Percentiles rank a stretch among this genome's conserved stretches.
phyloP scores from a whole-genome alignment of 805 yeast genomes.

The Torulaspora microellipsoides region DNA sequence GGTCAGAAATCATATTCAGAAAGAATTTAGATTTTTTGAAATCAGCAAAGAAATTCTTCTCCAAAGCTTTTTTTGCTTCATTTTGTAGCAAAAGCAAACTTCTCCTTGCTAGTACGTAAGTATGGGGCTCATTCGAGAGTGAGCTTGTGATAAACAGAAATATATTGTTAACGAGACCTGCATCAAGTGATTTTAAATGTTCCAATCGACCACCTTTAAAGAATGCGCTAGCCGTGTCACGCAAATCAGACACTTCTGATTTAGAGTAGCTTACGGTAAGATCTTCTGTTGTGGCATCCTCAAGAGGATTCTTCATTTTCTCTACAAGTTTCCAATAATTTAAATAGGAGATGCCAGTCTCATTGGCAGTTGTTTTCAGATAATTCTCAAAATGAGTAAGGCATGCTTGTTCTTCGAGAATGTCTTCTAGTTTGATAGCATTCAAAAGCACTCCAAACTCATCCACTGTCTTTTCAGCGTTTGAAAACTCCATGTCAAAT shows the following conservation, averaged over 20 bases:
- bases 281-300: constrained; percentile 36
- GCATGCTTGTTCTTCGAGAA: constrained; percentile 18
- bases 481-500: constrained; percentile 2
- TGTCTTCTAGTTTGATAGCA: constrained; percentile 17
- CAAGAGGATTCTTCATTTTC: constrained; percentile 66
- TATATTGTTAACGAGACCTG: constrained; percentile 18
- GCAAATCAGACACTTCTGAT: constrained; percentile 28
- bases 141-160: constrained; percentile 12
- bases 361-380: constrained; percentile 5
- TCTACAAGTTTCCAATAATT: constrained; percentile 68
- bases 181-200: constrained; percentile 22
- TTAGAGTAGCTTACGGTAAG: constrained; percentile 20
- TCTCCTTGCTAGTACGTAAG: constrained; percentile 46
- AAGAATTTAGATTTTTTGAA: constrained; percentile 59
- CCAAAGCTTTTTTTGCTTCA: constrained; percentile 47
- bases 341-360: constrained; percentile 34
- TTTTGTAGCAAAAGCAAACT: constrained; percentile 57
- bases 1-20: constrained; percentile 47
- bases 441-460: constrained; percentile 17
- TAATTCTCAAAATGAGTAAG: constrained; percentile 16
- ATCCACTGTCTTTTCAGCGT: constrained; percentile 11
- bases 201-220: constrained; percentile 17
- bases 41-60: constrained; percentile 46
- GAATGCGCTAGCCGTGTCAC: constrained; percentile 16
- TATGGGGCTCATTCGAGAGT: constrained; percentile 17